These are phyloP conservation scores for Xylaria curta DNA, from an alignment of 495 filamentous ascomycete genomes.

Conservation along the genomic window DNA sequence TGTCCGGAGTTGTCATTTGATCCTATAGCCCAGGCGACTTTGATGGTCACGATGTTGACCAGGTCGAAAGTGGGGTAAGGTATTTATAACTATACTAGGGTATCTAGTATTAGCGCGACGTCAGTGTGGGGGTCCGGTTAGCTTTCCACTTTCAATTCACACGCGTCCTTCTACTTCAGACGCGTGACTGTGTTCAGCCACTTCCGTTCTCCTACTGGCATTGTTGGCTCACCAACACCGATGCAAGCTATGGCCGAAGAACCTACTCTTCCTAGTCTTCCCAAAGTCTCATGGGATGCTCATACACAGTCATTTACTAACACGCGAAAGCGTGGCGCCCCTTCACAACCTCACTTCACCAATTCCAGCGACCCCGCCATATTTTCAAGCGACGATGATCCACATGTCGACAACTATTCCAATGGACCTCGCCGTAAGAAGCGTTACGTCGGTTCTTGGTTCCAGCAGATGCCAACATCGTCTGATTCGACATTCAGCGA, in stretches of 20 bases:
- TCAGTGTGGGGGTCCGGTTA: conserved; percentile 20
- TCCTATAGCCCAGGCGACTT: not conserved
- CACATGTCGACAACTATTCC: conserved; percentile 73
- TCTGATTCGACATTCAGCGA: conserved; percentile 51
- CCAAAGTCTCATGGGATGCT: conserved; percentile 42
- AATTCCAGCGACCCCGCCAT: conserved; percentile 75
- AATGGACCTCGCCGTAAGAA: conserved; percentile 62
- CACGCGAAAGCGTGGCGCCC: conserved; percentile 49
- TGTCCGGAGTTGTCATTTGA: not conserved
- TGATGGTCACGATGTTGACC: not conserved
- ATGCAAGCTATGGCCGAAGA: conserved; percentile 50
- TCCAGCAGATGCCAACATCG: conserved; percentile 59
- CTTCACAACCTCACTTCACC: conserved; percentile 35
- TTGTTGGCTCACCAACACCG: conserved; percentile 1
- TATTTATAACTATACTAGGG: not conserved
- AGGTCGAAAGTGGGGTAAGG: not conserved
- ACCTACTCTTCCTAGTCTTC: conserved; percentile 50
- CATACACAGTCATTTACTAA: conserved; percentile 39
- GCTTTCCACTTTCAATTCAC: not conserved
- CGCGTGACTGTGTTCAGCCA: conserved; percentile 5
- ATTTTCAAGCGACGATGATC: conserved; percentile 81
- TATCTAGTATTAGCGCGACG: conserved; percentile 18
- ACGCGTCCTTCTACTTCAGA: conserved; percentile 11
- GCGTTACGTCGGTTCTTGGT: conserved; percentile 75
- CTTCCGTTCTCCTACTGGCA: not conserved